phyloP scores from a whole-genome alignment of 148 eudicot genomes.

The Rhododendron ovatum region DNA sequence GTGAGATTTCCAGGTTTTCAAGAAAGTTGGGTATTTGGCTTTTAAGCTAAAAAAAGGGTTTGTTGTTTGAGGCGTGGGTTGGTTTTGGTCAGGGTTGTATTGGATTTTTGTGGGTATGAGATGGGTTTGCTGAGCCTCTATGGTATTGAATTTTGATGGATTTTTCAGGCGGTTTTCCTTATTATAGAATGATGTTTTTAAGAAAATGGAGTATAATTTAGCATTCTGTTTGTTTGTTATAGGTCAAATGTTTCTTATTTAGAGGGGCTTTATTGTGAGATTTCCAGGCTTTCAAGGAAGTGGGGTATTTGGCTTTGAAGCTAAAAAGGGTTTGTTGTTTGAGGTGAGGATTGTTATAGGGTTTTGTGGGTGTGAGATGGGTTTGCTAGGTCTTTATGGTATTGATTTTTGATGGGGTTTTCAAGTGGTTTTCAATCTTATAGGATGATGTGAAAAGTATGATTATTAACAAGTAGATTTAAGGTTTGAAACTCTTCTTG shows the following conservation, averaged over 20 bases:
- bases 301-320: neutral
- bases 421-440: neutral
- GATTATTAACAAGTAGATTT: neutral
- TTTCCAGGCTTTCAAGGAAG: neutral
- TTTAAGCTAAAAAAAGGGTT: neutral
- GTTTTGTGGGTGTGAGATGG: neutral
- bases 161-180: neutral
- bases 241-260: neutral
- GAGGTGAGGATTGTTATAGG: neutral
- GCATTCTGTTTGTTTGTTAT: neutral
- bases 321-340: neutral
- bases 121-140: neutral
- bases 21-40: neutral
- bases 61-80: neutral
- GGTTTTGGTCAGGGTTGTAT: neutral
- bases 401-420: neutral
- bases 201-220: neutral
- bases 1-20: neutral
- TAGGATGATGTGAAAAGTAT: neutral
- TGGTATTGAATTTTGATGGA: neutral
- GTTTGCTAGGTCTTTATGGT: neutral
- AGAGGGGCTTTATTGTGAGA: conserved; percentile 5
- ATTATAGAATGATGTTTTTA: conserved; percentile 5
- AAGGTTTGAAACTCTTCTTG: neutral
- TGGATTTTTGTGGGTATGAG: neutral